Conservation (phyloP, 108 stramenopile species). For the Stephanodiscus minutulus region DNA sequence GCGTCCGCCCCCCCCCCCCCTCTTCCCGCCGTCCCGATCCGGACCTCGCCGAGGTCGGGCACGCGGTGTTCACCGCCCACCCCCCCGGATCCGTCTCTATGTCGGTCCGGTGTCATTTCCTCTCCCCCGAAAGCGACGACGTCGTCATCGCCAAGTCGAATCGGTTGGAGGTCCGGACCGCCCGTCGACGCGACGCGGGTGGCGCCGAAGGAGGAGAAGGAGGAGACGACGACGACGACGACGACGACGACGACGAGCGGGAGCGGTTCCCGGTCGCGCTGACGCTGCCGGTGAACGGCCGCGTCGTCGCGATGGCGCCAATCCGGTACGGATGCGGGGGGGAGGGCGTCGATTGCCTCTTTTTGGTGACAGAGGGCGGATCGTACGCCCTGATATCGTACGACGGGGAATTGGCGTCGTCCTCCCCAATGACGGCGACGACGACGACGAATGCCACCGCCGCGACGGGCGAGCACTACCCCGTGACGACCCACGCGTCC, state of each 20-base stretch:
- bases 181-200: too few species aligned
- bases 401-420: constrained; percentile 18
- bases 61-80: constrained; percentile 79
- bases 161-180: constrained; percentile 63
- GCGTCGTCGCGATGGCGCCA: constrained; percentile 56
- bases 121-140: constrained; percentile 51
- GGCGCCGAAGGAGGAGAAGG: not conserved
- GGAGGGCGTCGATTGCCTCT: constrained; percentile 37
- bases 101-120: constrained; percentile 65
- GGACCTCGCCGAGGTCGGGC: constrained; percentile 49
- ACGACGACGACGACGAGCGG: constrained; percentile 17
- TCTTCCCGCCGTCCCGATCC: not conserved
- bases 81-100: constrained; percentile 66
- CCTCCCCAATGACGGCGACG: not conserved
- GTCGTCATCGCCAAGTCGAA: constrained; percentile 69
- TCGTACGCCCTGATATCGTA: constrained; percentile 78
- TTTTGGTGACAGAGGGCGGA: constrained; percentile 73
- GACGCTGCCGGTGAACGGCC: constrained; percentile 71
- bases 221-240: not conserved
- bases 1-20: not conserved
- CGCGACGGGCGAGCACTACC: constrained; percentile 16
- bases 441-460: not conserved
- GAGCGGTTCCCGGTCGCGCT: constrained; percentile 66
- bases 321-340: constrained; percentile 8
- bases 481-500: constrained; percentile 55